phyloP scores from a whole-genome alignment of 768 basidiomycete species.

The Amanita brunnescens region DNA sequence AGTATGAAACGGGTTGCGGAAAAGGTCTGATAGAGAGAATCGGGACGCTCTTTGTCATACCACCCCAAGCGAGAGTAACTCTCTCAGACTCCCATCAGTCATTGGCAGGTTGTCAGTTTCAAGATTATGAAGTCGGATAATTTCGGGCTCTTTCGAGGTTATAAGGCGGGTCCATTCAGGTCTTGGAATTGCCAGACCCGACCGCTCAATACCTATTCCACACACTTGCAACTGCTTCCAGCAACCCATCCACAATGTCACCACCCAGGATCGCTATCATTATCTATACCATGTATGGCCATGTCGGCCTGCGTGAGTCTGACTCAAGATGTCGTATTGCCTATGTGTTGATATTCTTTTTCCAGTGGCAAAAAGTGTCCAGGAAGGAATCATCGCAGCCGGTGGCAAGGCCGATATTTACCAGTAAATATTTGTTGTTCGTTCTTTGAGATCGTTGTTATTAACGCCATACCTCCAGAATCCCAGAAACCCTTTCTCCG shows the following conservation, averaged over 20 bases:
- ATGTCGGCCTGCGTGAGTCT: constrained; percentile 55
- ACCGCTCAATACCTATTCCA: no score
- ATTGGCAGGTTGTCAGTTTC: no score
- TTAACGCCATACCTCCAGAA: constrained; percentile 28
- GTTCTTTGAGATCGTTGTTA: neutral
- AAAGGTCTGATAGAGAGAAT: no score
- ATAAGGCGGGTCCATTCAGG: no score
- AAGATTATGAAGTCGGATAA: no score
- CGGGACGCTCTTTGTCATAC: no score
- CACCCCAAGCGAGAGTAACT: no score
- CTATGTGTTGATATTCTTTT: constrained; percentile 1
- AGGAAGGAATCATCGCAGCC: constrained; percentile 35
- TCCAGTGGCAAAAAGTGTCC: constrained; percentile 53
- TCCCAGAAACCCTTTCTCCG: constrained; percentile 68
- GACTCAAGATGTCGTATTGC: neutral
- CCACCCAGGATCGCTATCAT: constrained; percentile 58
- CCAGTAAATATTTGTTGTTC: constrained; percentile 33
- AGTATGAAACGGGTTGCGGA: no score
- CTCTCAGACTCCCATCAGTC: no score
- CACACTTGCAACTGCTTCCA: no score
- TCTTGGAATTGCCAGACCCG: no score
- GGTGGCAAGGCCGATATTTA: constrained; percentile 47
- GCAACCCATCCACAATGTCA: constrained; percentile 13
- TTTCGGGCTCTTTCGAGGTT: no score
- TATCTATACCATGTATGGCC: constrained; percentile 70